Evolutionary conservation across 23 red algal species (phyloP).

Genomic region (Pyropia yezoensis): DNA sequence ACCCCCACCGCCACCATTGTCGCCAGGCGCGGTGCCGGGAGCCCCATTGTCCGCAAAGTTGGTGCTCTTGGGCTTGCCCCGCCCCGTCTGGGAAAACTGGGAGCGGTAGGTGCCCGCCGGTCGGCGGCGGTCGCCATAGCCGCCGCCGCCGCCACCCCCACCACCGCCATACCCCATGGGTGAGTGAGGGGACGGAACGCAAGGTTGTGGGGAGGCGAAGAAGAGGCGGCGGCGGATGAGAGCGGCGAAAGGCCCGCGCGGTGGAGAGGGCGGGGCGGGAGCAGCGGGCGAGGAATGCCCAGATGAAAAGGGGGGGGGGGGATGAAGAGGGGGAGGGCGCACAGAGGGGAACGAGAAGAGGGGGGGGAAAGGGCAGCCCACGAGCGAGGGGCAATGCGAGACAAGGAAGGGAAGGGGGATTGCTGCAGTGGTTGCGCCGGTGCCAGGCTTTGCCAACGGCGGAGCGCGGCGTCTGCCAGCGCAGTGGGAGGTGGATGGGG

Average conservation of each 20-base stretch:
- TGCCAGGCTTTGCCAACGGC: background rate
- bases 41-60: too few relatives aligned
- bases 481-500: too few relatives aligned
- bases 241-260: background rate
- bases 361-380: background rate
- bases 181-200: too few relatives aligned
- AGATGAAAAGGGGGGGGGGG: conserved; percentile 1
- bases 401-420: background rate
- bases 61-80: too few relatives aligned
- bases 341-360: background rate
- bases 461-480: background rate
- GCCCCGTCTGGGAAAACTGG: too few relatives aligned
- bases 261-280: background rate
- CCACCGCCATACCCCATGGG: too few relatives aligned
- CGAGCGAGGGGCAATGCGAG: background rate
- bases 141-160: too few relatives aligned
- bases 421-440: background rate
- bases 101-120: too few relatives aligned
- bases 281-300: background rate
- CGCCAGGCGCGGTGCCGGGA: too few relatives aligned
- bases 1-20: too few relatives aligned
- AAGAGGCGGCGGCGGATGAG: background rate
- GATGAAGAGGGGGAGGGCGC: background rate
- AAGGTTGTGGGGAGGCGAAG: background rate
- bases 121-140: too few relatives aligned